Evolutionary conservation across 129 eudicot genomes (phyloP).

Genomic region (Calendula officinalis): DNA sequence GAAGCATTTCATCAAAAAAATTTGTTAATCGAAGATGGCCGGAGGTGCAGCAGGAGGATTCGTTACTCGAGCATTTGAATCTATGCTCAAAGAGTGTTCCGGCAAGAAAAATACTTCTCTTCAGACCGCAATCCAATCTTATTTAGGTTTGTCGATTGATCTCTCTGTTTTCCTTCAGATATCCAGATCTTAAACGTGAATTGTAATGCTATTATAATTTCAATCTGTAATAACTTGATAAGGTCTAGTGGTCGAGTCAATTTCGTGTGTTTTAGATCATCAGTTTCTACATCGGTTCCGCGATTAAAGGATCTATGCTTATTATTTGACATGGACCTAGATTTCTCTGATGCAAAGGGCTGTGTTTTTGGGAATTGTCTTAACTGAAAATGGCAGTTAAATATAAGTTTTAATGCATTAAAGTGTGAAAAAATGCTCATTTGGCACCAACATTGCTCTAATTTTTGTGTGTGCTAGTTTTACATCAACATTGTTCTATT

Average conservation of each 20-base stretch:
- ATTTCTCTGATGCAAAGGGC: constrained; percentile 22
- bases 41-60: constrained; percentile 98
- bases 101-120: constrained; percentile 64
- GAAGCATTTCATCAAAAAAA: not conserved
- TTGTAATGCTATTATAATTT: constrained; percentile 7
- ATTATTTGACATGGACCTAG: constrained; percentile 11
- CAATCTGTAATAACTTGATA: not conserved
- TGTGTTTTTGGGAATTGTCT: too few relatives aligned
- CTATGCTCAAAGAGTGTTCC: constrained; percentile 89
- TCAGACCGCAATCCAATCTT: constrained; percentile 70
- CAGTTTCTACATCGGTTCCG: constrained; percentile 13
- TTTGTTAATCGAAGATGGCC: constrained; percentile 47
- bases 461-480: not conserved
- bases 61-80: constrained; percentile 82
- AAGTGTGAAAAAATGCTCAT: constrained; percentile 2
- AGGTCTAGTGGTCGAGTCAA: not conserved
- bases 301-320: constrained; percentile 13
- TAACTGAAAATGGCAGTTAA: too few relatives aligned
- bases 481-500: constrained; percentile 20
- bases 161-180: constrained; percentile 14
- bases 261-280: constrained; percentile 1
- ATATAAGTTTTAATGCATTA: constrained; percentile 15
- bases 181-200: constrained; percentile 15
- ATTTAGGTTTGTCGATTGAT: constrained; percentile 54
- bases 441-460: not conserved